Percentiles rank a stretch among this genome's conserved stretches.
Conservation (phyloP, 2,329 filamentous ascomycete genomes). For the Trichoderma afroharzianum region DNA sequence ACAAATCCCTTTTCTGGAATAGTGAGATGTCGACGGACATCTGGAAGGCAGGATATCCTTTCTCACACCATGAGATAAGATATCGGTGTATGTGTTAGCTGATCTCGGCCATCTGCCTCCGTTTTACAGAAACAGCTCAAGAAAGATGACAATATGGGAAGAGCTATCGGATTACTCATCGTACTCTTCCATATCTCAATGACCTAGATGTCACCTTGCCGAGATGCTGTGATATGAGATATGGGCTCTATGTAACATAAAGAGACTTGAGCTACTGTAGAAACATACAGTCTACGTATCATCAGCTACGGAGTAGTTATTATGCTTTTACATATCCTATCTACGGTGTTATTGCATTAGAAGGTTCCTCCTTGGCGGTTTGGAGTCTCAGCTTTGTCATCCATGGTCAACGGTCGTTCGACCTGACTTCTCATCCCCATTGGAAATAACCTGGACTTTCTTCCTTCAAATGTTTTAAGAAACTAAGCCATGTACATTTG, state of each 20-base stretch:
- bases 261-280: background rate
- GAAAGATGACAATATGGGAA: background rate
- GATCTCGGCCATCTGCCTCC: background rate
- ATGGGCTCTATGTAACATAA: accelerated
- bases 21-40: background rate
- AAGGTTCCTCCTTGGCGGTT: background rate
- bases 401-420: background rate
- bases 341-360: background rate
- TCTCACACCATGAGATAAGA: background rate
- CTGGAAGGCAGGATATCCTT: background rate
- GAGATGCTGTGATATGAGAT: background rate
- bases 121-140: background rate
- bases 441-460: background rate
- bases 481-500: background rate
- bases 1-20: background rate
- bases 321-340: background rate
- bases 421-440: background rate
- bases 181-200: background rate
- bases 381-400: background rate
- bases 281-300: background rate
- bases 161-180: background rate
- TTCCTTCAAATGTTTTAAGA: background rate
- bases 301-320: background rate
- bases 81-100: background rate
- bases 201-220: background rate